phyloP scores from a whole-genome alignment of 1,284 basidiomycete genomes.

The Cystobasidium slooffiae region DNA sequence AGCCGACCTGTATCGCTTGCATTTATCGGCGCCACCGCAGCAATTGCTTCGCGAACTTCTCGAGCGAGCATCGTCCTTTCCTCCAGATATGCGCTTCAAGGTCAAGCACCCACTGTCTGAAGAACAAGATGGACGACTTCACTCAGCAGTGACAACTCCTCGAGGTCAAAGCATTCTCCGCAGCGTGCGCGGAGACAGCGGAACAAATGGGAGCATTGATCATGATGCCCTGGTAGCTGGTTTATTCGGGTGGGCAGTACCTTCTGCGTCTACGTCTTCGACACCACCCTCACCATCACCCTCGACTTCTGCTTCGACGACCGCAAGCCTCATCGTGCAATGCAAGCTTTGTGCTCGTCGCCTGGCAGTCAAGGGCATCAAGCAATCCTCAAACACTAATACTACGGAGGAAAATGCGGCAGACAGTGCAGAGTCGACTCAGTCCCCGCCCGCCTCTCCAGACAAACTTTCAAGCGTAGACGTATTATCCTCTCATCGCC shows the following conservation, averaged over 20 bases:
- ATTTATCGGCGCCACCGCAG: conserved; percentile 6
- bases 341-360: conserved; percentile 29
- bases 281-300: background rate
- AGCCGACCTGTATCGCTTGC: conserved; percentile 32
- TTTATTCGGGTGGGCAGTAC: conserved; percentile 20
- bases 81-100: background rate
- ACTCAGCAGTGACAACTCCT: background rate
- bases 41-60: background rate
- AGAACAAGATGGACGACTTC: background rate
- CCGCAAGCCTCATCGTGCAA: background rate
- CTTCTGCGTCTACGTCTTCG: background rate
- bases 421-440: background rate
- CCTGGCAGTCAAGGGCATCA: conserved; percentile 8
- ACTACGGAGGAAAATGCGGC: background rate
- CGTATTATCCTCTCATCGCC: conserved; percentile 6
- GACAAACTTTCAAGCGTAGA: conserved; percentile 1
- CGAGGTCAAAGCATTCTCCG: background rate
- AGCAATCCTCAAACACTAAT: background rate
- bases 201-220: background rate
- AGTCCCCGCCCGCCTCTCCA: background rate
- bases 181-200: background rate
- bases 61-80: conserved; percentile 12
- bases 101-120: conserved; percentile 21
- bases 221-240: background rate
- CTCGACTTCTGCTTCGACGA: background rate